These are phyloP conservation scores for Tricholoma hemisulphureum DNA, from an alignment of 768 basidiomycete species.

Conservation along the genomic window DNA sequence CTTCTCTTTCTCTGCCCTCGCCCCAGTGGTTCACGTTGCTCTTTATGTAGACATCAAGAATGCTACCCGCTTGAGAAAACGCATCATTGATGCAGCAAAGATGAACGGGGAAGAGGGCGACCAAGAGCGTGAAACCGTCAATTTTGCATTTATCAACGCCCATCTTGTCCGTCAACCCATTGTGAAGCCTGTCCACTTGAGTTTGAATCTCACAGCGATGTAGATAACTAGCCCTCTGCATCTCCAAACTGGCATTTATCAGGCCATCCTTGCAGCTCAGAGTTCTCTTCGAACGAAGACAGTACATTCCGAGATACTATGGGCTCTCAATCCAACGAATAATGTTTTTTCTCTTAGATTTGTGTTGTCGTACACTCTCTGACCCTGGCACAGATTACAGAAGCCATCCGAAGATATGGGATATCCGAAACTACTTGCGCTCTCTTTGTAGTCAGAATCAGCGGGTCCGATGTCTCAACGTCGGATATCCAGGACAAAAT, in stretches of 20 bases:
- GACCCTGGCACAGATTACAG: conserved; percentile 71
- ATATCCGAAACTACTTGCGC: conserved; percentile 63
- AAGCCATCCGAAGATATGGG: conserved; percentile 84
- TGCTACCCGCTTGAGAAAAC: conserved; percentile 52
- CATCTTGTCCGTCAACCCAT: conserved; percentile 59
- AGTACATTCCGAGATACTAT: conserved; percentile 89
- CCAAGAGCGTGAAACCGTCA: conserved; percentile 69
- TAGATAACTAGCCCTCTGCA: conserved; percentile 83
- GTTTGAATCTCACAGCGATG: neutral
- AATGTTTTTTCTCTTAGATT: conserved; percentile 37
- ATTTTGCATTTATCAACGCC: conserved; percentile 91
- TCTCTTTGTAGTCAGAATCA: conserved; percentile 73
- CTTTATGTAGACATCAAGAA: conserved; percentile 71
- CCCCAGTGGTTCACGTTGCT: conserved; percentile 51
- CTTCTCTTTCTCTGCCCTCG: conserved; percentile 55
- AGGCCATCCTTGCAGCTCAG: conserved; percentile 71
- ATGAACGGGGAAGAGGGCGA: conserved; percentile 61
- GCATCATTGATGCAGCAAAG: conserved; percentile 71
- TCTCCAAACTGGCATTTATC: conserved; percentile 79
- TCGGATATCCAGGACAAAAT: conserved; percentile 52
- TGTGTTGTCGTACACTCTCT: neutral
- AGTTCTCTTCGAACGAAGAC: conserved; percentile 74
- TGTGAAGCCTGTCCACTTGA: conserved; percentile 8
- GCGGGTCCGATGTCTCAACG: conserved; percentile 31
- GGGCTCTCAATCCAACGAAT: conserved; percentile 80